Evolutionary conservation across 768 basidiomycete species (phyloP), one percentile per base, ranked within the genome.

Genomic region (Fistulinella prunicolor): DNA sequence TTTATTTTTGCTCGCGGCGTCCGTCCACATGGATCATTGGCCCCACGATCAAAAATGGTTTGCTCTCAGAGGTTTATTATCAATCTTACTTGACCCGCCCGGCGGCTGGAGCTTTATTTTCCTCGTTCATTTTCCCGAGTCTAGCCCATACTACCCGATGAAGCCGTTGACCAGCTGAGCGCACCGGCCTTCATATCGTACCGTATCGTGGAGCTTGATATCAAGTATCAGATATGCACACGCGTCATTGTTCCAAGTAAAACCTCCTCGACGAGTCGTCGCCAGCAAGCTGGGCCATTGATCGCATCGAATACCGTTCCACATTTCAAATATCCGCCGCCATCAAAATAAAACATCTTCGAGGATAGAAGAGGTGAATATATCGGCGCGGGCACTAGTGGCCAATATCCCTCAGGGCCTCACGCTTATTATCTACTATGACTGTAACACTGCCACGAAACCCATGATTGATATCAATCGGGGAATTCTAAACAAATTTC

Each of bases 331-430:
- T 32, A 7, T 6, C 30, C 30, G 13, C 6, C 13, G 13, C 30
- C 13, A 14, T 32, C 13, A 9, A 32, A 7, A 32, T 32, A 6
- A 9, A 24, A 24, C 38, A 35, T 46, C 24, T 24, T 29, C 10
- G 39, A 52, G 24, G 26, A 24, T 9, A 21, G 29, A 21, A 42
- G 28, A 17, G 16, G 20, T 14, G 14, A 28, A n/a, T 14, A n/a
- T 21, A 23, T 45, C 9, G 3, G 13, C 38, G 53, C 23, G 57
- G 57, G 57, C 57, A 49, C 57, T 21, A 51, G 49, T 56, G 3
- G 57, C 57, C 10, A 48, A 49, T 59, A 49, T 47, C 57, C 47
- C 57, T 55, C 56, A 23, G 8, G n/a, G n/a, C n/a, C n/a, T n/a
- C n/a, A n/a, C n/a, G 23, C 14, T 6, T 41, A n/a, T 24, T 16